Evolutionary conservation across 2,329 filamentous ascomycete genomes (phyloP).

Genomic region (Botrytis byssoidea): DNA sequence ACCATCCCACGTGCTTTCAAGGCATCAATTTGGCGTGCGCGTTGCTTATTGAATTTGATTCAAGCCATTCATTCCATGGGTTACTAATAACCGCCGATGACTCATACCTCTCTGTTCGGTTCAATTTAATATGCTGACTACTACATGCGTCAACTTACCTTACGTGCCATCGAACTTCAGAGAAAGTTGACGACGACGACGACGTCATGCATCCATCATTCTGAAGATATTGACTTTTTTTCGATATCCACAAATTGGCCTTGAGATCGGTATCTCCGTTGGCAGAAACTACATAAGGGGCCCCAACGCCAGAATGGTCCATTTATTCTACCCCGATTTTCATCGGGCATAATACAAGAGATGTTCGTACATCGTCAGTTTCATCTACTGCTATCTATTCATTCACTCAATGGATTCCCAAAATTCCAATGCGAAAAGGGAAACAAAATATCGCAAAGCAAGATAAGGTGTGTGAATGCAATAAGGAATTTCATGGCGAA

Average conservation of each 20-base stretch:
- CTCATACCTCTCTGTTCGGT: not conserved
- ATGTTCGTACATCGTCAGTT: not conserved
- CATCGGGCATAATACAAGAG: not conserved
- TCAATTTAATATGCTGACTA: not conserved
- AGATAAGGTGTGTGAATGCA: no score
- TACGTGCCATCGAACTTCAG: no score
- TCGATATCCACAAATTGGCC: not conserved
- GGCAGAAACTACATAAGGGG: not conserved
- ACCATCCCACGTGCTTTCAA: not conserved
- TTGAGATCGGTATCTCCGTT: not conserved
- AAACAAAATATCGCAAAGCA: not conserved
- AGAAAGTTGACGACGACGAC: not conserved
- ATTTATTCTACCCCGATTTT: not conserved
- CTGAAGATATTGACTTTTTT: not conserved
- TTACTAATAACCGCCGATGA: not conserved
- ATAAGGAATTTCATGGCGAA: not conserved
- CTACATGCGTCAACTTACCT: no score
- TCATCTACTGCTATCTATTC: not conserved
- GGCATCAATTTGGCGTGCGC: slow-evolving; percentile 1
- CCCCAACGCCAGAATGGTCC: not conserved
- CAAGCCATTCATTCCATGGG: not conserved
- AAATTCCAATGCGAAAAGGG: not conserved
- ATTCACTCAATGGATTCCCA: not conserved
- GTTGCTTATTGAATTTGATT: not conserved
- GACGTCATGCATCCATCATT: not conserved